Evolutionary conservation across 192 early-diverging fungal species (phyloP), one percentile per base, ranked within the genome.

Genomic region (Physocladia obscura): DNA sequence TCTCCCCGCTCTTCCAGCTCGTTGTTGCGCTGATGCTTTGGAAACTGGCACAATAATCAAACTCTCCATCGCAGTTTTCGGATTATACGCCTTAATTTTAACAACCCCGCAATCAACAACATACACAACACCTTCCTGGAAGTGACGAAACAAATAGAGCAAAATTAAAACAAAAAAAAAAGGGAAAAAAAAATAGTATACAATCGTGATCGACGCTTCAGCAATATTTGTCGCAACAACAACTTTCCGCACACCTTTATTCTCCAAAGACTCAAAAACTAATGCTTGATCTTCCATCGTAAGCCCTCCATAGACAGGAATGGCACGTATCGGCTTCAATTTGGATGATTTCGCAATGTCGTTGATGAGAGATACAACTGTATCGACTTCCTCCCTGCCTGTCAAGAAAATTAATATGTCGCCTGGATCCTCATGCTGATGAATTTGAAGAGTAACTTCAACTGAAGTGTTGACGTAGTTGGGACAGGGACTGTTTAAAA

Each of bases 221-320:
- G 94, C 94, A 31, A 94, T 87, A 57, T 95, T 96, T 11, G 94
- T 96, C 0, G 96, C 83, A 1, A 98, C 86, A 0, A 98, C 82
- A 0, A 96, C 88, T 69, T 95, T 97, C 8, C 96, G 83, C 2
- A 78, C 81, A 5, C 83, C 79, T 0, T 57, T 37, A 1, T 81
- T 72, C 2, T 81, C 69, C 13, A 37, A n/a, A 0, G 86, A 78
- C 44, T 90, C 83, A 74, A 92, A 92, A 2, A 89, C 84, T 22
- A 71, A 74, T 54, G 81, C 40, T 77, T 90, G 90, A 37, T 91
- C 86, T 44, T 90, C 85, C n/a, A 80, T 49, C 13, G 84, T 62
- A 32, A 93, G 62, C 4, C 90, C 91, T 24, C 89, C 91, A 74
- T 90, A 89, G n/a, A 92, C 75, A 0, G 91, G 89, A 11, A 90